phyloP scores from a whole-genome alignment of 192 early-diverging fungal species.

The Backusella macrospora region DNA sequence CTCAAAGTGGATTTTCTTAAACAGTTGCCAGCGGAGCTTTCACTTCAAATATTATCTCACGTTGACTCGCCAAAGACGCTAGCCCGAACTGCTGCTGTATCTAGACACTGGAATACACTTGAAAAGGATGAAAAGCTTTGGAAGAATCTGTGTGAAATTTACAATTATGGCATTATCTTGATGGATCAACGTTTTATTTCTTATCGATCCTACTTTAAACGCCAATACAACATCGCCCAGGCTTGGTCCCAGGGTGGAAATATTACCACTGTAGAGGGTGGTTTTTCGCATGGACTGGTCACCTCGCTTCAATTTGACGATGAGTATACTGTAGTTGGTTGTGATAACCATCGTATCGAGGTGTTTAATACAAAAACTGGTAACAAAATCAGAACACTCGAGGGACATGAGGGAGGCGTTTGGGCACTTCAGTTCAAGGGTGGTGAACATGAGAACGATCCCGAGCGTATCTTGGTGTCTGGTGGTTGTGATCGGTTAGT shows the following conservation, averaged over 20 bases:
- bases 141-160: slow-evolving; percentile 40
- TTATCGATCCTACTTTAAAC: slow-evolving; percentile 58
- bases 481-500: slow-evolving; percentile 91
- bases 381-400: slow-evolving; percentile 65
- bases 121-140: slow-evolving; percentile 50
- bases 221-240: slow-evolving; percentile 52
- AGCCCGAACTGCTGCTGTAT: slow-evolving; percentile 72
- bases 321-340: slow-evolving; percentile 90
- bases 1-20: slow-evolving; percentile 92
- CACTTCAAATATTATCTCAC: slow-evolving; percentile 82
- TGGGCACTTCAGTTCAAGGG: slow-evolving; percentile 87
- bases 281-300: slow-evolving; percentile 62
- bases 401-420: slow-evolving; percentile 92
- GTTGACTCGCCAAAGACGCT: slow-evolving; percentile 81
- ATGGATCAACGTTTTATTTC: slow-evolving; percentile 25
- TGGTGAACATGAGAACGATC: slow-evolving; percentile 27
- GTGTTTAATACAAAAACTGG: slow-evolving; percentile 89
- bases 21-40: slow-evolving; percentile 72
- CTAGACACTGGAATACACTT: slow-evolving; percentile 54
- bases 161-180: slow-evolving; percentile 28
- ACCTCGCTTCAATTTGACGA: slow-evolving; percentile 96
- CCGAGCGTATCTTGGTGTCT: slow-evolving; percentile 78
- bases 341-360: slow-evolving; percentile 91
- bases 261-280: slow-evolving; percentile 25
- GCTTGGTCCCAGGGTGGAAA: slow-evolving; percentile 55